These are phyloP conservation scores for Endogone sp. DNA, from an alignment of 192 early-diverging fungal species.

Conservation along the genomic window DNA sequence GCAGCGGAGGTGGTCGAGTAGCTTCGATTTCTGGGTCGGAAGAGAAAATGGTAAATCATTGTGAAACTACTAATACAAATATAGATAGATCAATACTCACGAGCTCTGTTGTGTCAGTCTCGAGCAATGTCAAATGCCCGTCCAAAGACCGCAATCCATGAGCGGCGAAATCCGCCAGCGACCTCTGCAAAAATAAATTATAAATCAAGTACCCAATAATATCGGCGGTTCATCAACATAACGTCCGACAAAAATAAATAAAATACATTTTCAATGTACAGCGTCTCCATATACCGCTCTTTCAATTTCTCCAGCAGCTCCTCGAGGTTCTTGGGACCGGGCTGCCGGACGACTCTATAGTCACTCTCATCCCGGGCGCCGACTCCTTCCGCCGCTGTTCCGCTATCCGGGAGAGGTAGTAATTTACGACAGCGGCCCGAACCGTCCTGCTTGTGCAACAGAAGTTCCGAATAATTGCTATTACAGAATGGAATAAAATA, in stretches of 20 bases:
- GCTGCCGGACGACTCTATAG: not conserved
- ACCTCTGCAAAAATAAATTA: not conserved
- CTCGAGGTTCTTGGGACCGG: not conserved
- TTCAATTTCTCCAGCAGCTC: not conserved
- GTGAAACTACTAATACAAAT: too few relatives aligned
- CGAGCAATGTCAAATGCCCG: not conserved
- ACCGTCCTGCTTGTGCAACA: not conserved
- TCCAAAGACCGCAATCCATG: not conserved
- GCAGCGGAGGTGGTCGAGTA: not conserved
- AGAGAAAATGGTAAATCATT: too few relatives aligned
- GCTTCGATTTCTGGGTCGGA: not conserved
- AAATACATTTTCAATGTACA: not conserved
- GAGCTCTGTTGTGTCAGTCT: not conserved
- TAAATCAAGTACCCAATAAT: too few relatives aligned
- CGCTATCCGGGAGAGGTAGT: not conserved
- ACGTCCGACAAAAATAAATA: too few relatives aligned
- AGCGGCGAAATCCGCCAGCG: not conserved
- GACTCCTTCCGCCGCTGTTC: not conserved
- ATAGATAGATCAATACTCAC: not conserved
- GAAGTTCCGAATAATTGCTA: not conserved
- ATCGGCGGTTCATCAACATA: too few relatives aligned
- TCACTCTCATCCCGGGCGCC: not conserved
- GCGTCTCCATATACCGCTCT: not conserved
- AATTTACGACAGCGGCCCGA: not conserved
- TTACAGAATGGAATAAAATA: not conserved